Conservation (phyloP, 805 yeast genomes). For the Sugiyamaella mastotermitis region DNA sequence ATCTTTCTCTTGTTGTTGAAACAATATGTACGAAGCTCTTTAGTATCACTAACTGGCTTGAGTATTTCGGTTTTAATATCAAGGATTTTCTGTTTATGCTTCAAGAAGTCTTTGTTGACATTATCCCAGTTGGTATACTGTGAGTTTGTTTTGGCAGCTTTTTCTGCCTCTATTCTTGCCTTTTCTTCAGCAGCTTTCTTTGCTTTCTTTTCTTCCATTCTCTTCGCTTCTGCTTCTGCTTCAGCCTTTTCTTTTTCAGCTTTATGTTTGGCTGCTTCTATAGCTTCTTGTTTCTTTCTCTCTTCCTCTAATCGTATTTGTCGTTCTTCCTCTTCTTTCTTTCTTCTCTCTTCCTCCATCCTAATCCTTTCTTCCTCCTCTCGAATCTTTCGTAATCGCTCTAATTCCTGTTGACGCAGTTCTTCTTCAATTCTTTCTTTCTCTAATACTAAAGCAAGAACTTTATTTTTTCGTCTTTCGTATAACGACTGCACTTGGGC, state of each 20-base stretch:
- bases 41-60: conserved; percentile 46
- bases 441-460: conserved; percentile 5
- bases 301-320: conserved; percentile 13
- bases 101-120: conserved; percentile 24
- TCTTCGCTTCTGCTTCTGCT: conserved; percentile 20
- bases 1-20: conserved; percentile 64
- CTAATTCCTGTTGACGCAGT: conserved; percentile 14
- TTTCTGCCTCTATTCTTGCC: conserved; percentile 22
- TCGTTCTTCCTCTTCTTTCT: conserved; percentile 10
- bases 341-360: conserved; percentile 9
- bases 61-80: conserved; percentile 58
- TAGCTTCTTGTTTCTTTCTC: conserved; percentile 7
- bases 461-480: conserved; percentile 4
- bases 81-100: conserved; percentile 28
- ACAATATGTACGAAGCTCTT: conserved; percentile 47
- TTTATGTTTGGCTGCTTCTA: conserved; percentile 17
- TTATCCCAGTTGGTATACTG: conserved; percentile 23
- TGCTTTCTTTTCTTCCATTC: conserved; percentile 20
- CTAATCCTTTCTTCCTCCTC: conserved; percentile 6
- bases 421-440: conserved; percentile 9
- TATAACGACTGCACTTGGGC: too few species aligned
- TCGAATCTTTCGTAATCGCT: conserved; percentile 2
- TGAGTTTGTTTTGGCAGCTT: conserved; percentile 14
- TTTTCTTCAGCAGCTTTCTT: conserved; percentile 23
- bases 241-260: conserved; percentile 16